Percentiles rank a stretch among this genome's conserved stretches.
Evolutionary conservation across 176 grass and related monocot genomes (phyloP).

Genomic region (Oryza coarctata): DNA sequence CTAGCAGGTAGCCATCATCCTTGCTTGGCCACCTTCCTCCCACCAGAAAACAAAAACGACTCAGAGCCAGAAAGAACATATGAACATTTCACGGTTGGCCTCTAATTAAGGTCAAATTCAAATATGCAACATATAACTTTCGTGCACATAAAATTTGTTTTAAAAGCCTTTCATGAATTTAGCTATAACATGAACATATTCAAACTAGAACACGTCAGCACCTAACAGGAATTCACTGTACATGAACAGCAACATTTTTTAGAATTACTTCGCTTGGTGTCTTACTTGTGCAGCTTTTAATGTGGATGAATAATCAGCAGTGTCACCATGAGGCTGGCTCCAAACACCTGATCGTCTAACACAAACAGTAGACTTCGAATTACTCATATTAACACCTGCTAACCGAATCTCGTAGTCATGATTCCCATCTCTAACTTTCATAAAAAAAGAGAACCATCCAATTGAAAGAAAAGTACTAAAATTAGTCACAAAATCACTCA

Average conservation of each 20-base stretch:
- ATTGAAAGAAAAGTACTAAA: constrained; percentile 14
- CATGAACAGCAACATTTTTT: not conserved
- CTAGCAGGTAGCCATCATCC: constrained; percentile 1
- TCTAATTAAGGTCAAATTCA: not conserved
- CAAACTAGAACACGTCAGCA: not conserved
- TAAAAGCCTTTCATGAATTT: not conserved
- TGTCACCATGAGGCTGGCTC: not conserved
- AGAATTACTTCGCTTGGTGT: not conserved
- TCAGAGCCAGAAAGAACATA: not conserved
- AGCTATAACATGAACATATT: not conserved
- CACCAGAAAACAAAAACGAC: constrained; percentile 19
- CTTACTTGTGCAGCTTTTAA: not conserved
- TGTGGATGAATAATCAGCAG: not conserved
- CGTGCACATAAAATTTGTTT: not conserved
- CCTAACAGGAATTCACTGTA: not conserved
- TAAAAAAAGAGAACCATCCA: not conserved
- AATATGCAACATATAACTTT: not conserved
- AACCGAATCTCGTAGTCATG: not conserved
- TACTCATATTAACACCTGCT: not conserved
- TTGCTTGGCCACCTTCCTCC: not conserved
- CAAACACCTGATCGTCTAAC: not conserved
- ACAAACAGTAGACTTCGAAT: not conserved
- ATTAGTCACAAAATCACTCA: not conserved
- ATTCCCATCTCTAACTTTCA: not conserved
- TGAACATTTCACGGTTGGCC: not conserved